Conservation (phyloP, 345 rosid species). For the Melaleuca alternifolia region DNA sequence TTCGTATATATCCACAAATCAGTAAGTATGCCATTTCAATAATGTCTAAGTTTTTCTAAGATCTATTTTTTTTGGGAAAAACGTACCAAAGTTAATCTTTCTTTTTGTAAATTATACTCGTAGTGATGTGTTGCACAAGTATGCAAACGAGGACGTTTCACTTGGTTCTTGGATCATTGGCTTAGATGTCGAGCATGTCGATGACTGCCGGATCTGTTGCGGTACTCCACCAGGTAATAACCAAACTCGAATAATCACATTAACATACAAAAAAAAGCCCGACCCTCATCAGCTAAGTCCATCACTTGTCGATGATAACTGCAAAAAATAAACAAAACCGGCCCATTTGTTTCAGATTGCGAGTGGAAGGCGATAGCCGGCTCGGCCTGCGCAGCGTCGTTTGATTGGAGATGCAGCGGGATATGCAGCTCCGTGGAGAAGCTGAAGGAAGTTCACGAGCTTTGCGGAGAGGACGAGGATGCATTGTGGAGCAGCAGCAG, state of each 20-base stretch:
- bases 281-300: background rate
- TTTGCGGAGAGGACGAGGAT: slow-evolving; percentile 48
- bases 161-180: slow-evolving; percentile 41
- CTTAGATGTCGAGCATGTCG: slow-evolving; percentile 28
- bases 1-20: slow-evolving; percentile 56
- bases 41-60: background rate
- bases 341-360: slow-evolving; percentile 36
- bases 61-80: too few relatives aligned
- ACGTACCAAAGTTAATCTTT: too few relatives aligned
- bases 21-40: slow-evolving; percentile 26
- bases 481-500: slow-evolving; percentile 41
- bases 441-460: slow-evolving; percentile 51
- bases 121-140: slow-evolving; percentile 50
- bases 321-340: too few relatives aligned
- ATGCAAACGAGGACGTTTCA: slow-evolving; percentile 40
- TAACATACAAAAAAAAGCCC: background rate
- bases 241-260: background rate
- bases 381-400: slow-evolving; percentile 58
- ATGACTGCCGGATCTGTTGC: slow-evolving; percentile 54
- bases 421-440: slow-evolving; percentile 67
- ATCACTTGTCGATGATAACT: background rate
- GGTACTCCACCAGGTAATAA: slow-evolving; percentile 66
- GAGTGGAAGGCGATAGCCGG: slow-evolving; percentile 53
- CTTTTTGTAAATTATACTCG: background rate
- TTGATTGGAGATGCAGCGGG: slow-evolving; percentile 89